Conservation (phyloP, 208 protist species). For the Blastocrithidia nonstop region DNA sequence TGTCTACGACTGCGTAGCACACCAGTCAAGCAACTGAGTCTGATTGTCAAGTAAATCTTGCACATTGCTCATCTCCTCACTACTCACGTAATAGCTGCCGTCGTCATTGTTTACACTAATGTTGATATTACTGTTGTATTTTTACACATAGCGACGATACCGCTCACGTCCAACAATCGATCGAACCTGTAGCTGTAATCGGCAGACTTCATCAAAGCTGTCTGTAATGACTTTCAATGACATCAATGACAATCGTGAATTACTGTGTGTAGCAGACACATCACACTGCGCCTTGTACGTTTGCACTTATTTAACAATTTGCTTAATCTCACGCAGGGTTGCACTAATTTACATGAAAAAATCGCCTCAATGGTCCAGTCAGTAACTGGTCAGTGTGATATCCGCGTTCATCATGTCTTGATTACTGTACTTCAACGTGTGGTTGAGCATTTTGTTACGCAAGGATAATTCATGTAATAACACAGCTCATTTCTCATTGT, state of each 20-base stretch:
- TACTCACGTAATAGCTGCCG: no score
- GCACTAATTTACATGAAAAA: slow-evolving; percentile 21
- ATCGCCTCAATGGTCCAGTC: slow-evolving; percentile 44
- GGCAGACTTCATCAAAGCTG: slow-evolving; percentile 39
- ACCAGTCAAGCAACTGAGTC: slow-evolving; percentile 56
- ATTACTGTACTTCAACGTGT: slow-evolving; percentile 24
- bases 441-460: slow-evolving; percentile 29
- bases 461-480: slow-evolving; percentile 28
- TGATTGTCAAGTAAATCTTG: slow-evolving; percentile 52
- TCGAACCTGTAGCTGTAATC: slow-evolving; percentile 54
- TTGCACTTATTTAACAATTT: no score
- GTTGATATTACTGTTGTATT: no score
- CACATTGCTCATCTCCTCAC: slow-evolving; percentile 31
- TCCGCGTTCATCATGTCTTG: slow-evolving; percentile 27
- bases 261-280: no score
- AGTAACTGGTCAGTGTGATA: slow-evolving; percentile 23
- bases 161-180: slow-evolving; percentile 52
- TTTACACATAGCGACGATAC: slow-evolving; percentile 30
- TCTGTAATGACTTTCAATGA: no score
- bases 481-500: slow-evolving; percentile 7
- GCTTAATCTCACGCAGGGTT: slow-evolving; percentile 22
- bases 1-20: slow-evolving; percentile 57
- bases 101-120: no score
- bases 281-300: no score
- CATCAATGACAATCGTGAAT: no score